phyloP scores from a whole-genome alignment of 2,329 filamentous ascomycete genomes.

The Canariomyces notabilis region DNA sequence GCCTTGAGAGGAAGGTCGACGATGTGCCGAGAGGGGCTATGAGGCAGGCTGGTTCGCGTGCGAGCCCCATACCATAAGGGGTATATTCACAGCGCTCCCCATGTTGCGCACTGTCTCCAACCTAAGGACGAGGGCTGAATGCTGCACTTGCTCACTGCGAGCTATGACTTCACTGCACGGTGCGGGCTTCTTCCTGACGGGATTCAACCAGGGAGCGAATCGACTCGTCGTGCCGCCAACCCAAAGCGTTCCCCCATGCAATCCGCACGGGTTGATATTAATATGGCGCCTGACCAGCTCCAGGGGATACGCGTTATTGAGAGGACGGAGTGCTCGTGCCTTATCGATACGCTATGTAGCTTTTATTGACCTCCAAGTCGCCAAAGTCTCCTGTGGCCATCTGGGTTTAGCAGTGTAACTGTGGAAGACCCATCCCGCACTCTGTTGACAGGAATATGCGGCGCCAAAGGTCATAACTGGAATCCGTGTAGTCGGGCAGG shows the following conservation, averaged over 20 bases:
- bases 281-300: slow-evolving; percentile 17
- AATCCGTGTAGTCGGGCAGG: slow-evolving; percentile 5
- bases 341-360: slow-evolving; percentile 11
- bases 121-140: neutral
- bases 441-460: slow-evolving; percentile 1
- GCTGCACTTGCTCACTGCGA: neutral
- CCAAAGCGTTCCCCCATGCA: slow-evolving; percentile 14
- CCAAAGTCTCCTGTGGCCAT: neutral
- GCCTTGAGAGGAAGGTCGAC: slow-evolving; percentile 19
- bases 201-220: slow-evolving; percentile 7
- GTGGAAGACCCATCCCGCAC: neutral
- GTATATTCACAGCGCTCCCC: neutral
- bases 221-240: slow-evolving; percentile 10
- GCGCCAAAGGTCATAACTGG: slow-evolving; percentile 1
- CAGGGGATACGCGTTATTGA: slow-evolving; percentile 6
- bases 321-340: slow-evolving; percentile 8
- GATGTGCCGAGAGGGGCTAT: slow-evolving; percentile 4
- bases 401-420: slow-evolving; percentile 11
- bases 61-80: slow-evolving; percentile 4
- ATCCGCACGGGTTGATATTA: slow-evolving; percentile 23
- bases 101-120: slow-evolving; percentile 3
- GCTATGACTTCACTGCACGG: slow-evolving; percentile 2
- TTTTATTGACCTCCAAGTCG: slow-evolving; percentile 10
- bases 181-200: neutral
- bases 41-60: slow-evolving; percentile 3